phyloP scores from a whole-genome alignment of 2,329 filamentous ascomycete genomes.

The Xylaria polymorpha region DNA sequence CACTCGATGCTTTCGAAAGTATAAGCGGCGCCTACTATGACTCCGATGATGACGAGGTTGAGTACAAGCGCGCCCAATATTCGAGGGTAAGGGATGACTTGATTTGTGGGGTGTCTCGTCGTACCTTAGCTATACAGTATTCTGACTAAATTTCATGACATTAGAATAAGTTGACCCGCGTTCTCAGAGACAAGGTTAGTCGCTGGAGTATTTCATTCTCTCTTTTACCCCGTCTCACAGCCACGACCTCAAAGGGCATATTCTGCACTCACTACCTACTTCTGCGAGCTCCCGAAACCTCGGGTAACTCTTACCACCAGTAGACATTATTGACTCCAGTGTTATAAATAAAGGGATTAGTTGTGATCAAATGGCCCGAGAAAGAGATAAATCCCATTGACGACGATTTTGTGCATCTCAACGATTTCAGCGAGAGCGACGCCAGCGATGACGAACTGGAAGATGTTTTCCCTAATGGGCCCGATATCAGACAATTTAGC shows the following conservation, averaged over 20 bases:
- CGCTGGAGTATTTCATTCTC: no score
- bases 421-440: constrained; percentile 37
- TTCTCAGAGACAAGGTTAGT: constrained; percentile 15
- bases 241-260: no score
- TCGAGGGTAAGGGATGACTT: constrained; percentile 23
- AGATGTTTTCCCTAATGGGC: constrained; percentile 13
- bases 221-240: no score
- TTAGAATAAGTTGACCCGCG: constrained; percentile 28
- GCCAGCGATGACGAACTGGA: constrained; percentile 34
- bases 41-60: neutral
- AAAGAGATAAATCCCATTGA: neutral
- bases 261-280: no score
- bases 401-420: neutral
- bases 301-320: no score
- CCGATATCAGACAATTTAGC: neutral
- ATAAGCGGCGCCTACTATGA: neutral
- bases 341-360: constrained; percentile 6
- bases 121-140: neutral
- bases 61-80: neutral
- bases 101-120: neutral
- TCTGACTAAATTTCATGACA: constrained; percentile 1
- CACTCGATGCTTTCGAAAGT: rapidly evolving
- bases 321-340: no score
- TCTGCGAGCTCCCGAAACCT: no score
- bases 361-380: constrained; percentile 29